A percentile compares a stretch with the other conserved stretches of the same genome.
Evolutionary conservation across 2,329 filamentous ascomycete genomes (phyloP).

Genomic region (Aspergillus sp.): DNA sequence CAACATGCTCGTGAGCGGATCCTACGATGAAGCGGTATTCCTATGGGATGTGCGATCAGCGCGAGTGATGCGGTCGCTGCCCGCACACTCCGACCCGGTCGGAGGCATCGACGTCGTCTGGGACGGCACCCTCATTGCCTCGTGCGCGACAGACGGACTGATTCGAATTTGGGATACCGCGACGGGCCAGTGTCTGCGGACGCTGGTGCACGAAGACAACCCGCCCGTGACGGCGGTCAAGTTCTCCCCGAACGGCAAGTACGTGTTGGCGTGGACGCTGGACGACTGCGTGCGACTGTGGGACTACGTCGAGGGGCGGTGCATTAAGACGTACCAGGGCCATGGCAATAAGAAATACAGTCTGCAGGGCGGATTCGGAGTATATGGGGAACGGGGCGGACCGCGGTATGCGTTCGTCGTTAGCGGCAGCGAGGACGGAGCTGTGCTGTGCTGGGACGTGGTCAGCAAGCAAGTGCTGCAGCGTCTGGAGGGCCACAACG

Average conservation of each 20-base stretch:
- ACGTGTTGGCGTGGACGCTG: conserved; percentile 85
- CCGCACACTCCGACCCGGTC: conserved; percentile 93
- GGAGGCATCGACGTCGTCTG: conserved; percentile 88
- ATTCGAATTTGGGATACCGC: conserved; percentile 95
- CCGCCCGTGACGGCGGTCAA: conserved; percentile 84
- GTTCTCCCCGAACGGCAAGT: conserved; percentile 93
- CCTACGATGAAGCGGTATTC: conserved; percentile 96
- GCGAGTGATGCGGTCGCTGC: conserved; percentile 82
- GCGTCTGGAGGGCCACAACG: conserved; percentile 58
- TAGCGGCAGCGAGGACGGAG: conserved; percentile 84
- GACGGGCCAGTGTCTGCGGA: conserved; percentile 92
- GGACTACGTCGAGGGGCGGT: conserved; percentile 89
- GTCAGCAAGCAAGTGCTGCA: conserved; percentile 81
- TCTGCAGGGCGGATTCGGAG: conserved; percentile 80
- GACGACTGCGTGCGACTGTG: conserved; percentile 89
- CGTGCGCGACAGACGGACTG: conserved; percentile 86
- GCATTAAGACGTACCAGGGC: conserved; percentile 96
- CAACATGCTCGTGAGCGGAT: conserved; percentile 92
- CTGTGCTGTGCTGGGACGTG: conserved; percentile 87
- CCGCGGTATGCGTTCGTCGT: conserved; percentile 64
- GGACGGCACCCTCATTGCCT: conserved; percentile 89
- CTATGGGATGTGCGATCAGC: conserved; percentile 93
- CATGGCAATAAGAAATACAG: conserved; percentile 83
- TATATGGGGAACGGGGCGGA: conserved; percentile 51
- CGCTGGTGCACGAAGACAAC: conserved; percentile 94